Base-by-base conservation (phyloP, 2,329 filamentous ascomycete genomes). In the Alternaria triticimaculans region DNA sequence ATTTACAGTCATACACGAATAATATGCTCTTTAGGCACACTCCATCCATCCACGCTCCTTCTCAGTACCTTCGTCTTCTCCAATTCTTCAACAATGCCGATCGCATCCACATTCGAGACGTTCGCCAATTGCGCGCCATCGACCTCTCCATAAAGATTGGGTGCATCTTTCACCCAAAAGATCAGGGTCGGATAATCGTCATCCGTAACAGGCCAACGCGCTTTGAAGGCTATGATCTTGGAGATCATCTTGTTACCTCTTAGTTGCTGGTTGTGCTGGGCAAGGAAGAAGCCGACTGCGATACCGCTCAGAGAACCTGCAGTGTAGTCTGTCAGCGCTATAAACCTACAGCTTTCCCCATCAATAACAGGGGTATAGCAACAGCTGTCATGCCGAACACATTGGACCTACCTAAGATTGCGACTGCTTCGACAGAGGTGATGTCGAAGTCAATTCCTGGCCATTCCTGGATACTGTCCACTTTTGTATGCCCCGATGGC, bases 291-390 rank as follows among this genome's bases (percentile, higher is more conserved):
- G 15, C 44, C 44, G 12, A 14, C 25, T 18, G 21, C 59, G 15
- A 61, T n/a, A n/a, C 51, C 59, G 21, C 11, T 61, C 8, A 33
- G 41, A 20, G 59, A 50, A 21, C 59, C 51, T 57, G 20, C 8
- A 48, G 21, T 37, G 4, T 9, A 20, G 12, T 25, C 14, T 55
- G 51, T 15, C 30, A 55, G 21, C 51, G 20, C 12, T 37, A 5
- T 9, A 4, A 4, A 7, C 20, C 28, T 18, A 10, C 8, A 30
- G 6, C 4, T 30, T n/a, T 30, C 6, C 20, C 7, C n/a, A 50
- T 30, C 33, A 10, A 26, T 30, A 18, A 6, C 20, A 18, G 11
- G 28, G 14, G 26, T 28, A 6, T 50, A 4, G 28, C 11, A 18
- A 3, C 3, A 14, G 48, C 26, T 12, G 4, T 30, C 28, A 51